These are phyloP conservation scores for Myotisia sp. DNA, from an alignment of 2,329 filamentous ascomycete species.

Conservation along the genomic window DNA sequence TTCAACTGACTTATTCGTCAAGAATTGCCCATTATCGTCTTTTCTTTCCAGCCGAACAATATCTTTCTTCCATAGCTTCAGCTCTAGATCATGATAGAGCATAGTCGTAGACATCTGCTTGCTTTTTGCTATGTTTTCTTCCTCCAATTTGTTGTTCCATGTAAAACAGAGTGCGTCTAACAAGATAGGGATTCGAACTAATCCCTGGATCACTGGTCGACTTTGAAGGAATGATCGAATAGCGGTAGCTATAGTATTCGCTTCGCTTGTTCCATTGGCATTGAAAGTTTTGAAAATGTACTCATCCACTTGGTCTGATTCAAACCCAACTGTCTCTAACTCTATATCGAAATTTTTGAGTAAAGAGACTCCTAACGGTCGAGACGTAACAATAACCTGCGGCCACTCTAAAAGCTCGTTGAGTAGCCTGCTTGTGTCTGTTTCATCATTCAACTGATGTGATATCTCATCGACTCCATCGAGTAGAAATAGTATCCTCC, in stretches of 20 bases:
- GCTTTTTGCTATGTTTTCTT: constrained; percentile 18
- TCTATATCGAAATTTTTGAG: constrained; percentile 20
- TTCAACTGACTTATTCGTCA: no score
- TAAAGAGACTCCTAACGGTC: constrained; percentile 16
- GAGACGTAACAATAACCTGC: constrained; percentile 31
- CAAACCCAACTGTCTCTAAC: constrained; percentile 30
- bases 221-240: constrained; percentile 23
- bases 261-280: constrained; percentile 7
- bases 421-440: constrained; percentile 16
- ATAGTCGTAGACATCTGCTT: no score
- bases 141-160: constrained; percentile 18
- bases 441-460: constrained; percentile 10
- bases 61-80: no score
- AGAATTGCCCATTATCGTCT: no score
- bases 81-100: no score
- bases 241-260: constrained; percentile 9
- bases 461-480: constrained; percentile 34
- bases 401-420: constrained; percentile 13
- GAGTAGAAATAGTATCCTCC: constrained; percentile 26
- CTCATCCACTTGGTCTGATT: constrained; percentile 21
- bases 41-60: no score
- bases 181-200: constrained; percentile 33
- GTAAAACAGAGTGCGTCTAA: constrained; percentile 32
- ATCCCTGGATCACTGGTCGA: constrained; percentile 21
- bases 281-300: constrained; percentile 24